Conservation (phyloP, 306 rosid species). For the Fragaria vesca region DNA sequence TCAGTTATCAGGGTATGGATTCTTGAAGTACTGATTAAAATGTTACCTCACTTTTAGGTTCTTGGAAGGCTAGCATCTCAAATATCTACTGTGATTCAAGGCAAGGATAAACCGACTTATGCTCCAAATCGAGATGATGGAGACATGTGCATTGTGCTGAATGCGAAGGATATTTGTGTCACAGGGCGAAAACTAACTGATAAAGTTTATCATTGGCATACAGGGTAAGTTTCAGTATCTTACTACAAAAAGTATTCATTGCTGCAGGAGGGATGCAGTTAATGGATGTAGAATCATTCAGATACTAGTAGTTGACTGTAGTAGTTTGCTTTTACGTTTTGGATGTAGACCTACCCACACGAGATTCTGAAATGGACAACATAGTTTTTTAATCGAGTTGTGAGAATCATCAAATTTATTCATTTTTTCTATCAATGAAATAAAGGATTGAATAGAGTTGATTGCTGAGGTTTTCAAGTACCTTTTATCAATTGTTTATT, state of each 20-base stretch:
- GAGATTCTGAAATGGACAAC: not conserved
- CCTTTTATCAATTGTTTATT: not conserved
- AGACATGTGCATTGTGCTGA: conserved; percentile 93
- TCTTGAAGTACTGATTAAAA: conserved; percentile 20
- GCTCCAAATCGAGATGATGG: conserved; percentile 92
- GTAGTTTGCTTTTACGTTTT: not conserved
- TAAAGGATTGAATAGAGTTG: not conserved
- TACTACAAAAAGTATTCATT: conserved; percentile 7
- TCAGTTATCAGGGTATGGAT: conserved; percentile 8
- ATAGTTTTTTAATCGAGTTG: not conserved
- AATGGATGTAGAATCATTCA: conserved; percentile 19
- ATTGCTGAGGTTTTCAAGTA: not conserved
- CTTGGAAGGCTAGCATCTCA: conserved; percentile 97
- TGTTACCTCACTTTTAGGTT: conserved; percentile 38
- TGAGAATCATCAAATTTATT: not conserved
- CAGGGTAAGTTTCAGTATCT: conserved; percentile 56
- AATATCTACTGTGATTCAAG: conserved; percentile 87
- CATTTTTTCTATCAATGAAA: not conserved
- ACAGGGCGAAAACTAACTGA: conserved; percentile 86
- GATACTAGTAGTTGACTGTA: not conserved
- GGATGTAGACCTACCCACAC: not conserved
- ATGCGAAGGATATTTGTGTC: conserved; percentile 83
- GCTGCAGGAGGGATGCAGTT: conserved; percentile 14
- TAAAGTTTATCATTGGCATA: conserved; percentile 92
- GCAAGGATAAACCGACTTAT: conserved; percentile 93